Evolutionary conservation across 352 stramenopile species (phyloP), one percentile per base, ranked within the genome.

Genomic region (Albugo candida): DNA sequence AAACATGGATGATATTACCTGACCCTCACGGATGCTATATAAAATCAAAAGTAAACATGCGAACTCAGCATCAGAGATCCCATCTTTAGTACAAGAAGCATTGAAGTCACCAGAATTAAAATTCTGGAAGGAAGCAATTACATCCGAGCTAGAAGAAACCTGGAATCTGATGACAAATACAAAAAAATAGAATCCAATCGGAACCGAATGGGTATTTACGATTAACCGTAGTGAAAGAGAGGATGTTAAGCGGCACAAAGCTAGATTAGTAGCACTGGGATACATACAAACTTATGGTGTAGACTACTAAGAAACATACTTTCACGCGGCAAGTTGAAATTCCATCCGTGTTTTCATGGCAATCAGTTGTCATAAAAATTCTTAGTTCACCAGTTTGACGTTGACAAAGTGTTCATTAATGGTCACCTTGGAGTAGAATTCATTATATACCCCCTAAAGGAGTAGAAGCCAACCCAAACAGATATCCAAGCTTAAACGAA

Each of bases 371-470:
- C 5, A 13, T 13, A 17, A 11, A 2, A 39, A 8, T 16, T 46
- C 27, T 11, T 37, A 2, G 34, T 60, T 17, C 13, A 34, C 13
- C 53, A 64, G 37, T 54, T 41, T 27, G 49, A 58, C 21, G 20
- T 70, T 27, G 49, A 67, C 4, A 66, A 60, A 12, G 56, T 60
- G 2, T 67, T 70, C 35, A 18, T 68, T 0, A 64, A 69, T 35
- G 63, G 63, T 4, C 48, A 59, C 5, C 21, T 64, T 0, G 24
- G 58, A 2, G 56, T 64, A 18, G 13, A 36, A 0, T 53, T 62
- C 1, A 58, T 54, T 36, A 65, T 64, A 51, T 36, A 36, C 21
- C 43, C 2, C 51, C 60, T 2, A 1, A 48, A 8, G 57, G 49
- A 20, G 40, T 66, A 2, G 36, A 54, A 10, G 49, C 41, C 13